Evolutionary conservation across 2,329 filamentous ascomycete genomes (phyloP).

Genomic region (Colletotrichum godetiae): DNA sequence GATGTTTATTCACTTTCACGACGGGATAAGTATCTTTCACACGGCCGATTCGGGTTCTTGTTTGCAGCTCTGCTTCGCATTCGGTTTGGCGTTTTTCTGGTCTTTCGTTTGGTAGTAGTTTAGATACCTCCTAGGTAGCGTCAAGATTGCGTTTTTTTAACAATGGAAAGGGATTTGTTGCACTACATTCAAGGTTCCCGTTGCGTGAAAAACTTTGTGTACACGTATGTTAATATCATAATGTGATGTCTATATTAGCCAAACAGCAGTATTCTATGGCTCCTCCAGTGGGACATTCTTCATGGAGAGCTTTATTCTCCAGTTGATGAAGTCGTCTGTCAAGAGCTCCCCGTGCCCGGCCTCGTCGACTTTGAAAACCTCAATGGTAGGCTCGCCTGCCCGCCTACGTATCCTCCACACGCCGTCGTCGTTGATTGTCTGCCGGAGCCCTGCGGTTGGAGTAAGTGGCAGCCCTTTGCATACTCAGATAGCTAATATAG

Average conservation of each 20-base stretch:
- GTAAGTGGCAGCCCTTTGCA: not conserved
- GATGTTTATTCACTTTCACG: constrained; percentile 32
- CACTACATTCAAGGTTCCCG: not conserved
- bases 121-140: constrained; percentile 35
- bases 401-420: constrained; percentile 83
- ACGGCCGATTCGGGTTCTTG: constrained; percentile 21
- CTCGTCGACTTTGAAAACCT: constrained; percentile 79
- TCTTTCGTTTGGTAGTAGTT: constrained; percentile 5
- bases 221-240: too few relatives aligned
- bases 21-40: constrained; percentile 31
- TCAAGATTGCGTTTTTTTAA: constrained; percentile 5
- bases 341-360: constrained; percentile 81
- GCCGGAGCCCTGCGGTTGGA: constrained; percentile 66
- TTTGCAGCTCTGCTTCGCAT: constrained; percentile 17
- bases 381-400: constrained; percentile 73
- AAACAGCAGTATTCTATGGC: not conserved
- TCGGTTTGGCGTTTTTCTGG: constrained; percentile 20
- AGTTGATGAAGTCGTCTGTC: constrained; percentile 81
- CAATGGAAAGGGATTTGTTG: constrained; percentile 8
- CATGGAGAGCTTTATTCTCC: constrained; percentile 69
- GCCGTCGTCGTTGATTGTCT: constrained; percentile 74
- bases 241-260: not conserved
- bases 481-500: not conserved
- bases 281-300: constrained; percentile 39
- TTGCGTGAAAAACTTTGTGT: too few relatives aligned